Conservation (phyloP, 495 filamentous ascomycete species). For the Penicillium mononematosum region DNA sequence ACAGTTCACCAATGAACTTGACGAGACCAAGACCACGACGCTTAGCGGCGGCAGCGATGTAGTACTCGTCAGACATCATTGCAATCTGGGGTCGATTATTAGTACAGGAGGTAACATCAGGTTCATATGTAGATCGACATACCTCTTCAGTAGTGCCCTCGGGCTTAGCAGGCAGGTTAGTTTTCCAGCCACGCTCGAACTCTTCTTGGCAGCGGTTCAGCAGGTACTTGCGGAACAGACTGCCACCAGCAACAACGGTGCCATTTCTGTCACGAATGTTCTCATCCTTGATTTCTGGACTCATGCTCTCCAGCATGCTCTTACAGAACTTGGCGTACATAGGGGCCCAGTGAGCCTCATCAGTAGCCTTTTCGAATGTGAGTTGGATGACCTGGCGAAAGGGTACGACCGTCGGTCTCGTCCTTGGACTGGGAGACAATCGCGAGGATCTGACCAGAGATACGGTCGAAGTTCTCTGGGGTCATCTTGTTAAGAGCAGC, state of each 20-base stretch:
- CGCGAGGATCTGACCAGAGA: constrained; percentile 85
- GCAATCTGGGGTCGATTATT: constrained; percentile 34
- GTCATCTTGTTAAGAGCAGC: constrained; percentile 99
- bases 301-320: constrained; percentile 95
- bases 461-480: constrained; percentile 96
- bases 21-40: constrained; percentile 95
- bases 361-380: constrained; percentile 97
- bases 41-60: constrained; percentile 92
- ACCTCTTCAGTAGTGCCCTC: constrained; percentile 70
- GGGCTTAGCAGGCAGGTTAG: constrained; percentile 77
- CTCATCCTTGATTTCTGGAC: constrained; percentile 91
- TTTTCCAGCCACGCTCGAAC: constrained; percentile 98
- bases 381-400: constrained; percentile 96
- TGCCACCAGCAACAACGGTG: constrained; percentile 85
- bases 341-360: constrained; percentile 97
- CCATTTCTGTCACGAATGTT: constrained; percentile 82
- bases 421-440: constrained; percentile 95
- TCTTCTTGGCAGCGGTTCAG: constrained; percentile 98
- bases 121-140: background rate
- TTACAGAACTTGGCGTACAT: constrained; percentile 99
- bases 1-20: constrained; percentile 98
- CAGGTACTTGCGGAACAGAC: constrained; percentile 95
- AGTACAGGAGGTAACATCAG: background rate
- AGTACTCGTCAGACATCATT: constrained; percentile 96
- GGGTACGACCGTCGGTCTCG: constrained; percentile 88